These are phyloP conservation scores for Paraphysoderma sedebokerense DNA, from an alignment of 371 early-diverging fungal species.

Conservation along the genomic window DNA sequence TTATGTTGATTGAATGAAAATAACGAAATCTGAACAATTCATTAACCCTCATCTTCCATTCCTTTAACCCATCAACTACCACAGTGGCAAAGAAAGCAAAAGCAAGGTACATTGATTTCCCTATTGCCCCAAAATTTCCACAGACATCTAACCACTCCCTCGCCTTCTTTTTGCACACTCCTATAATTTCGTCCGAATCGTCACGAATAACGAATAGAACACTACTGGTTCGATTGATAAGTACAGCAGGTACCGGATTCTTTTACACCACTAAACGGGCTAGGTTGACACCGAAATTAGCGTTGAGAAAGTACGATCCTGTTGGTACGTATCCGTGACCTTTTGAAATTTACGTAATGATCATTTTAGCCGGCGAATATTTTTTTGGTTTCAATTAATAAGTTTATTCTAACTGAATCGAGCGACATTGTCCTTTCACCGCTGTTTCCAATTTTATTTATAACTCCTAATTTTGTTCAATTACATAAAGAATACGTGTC, in stretches of 20 bases:
- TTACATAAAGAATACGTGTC: neutral
- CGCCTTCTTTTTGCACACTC: neutral
- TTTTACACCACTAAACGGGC: constrained; percentile 23
- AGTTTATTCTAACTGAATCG: no score
- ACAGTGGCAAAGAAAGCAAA: constrained; percentile 1
- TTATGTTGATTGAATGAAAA: neutral
- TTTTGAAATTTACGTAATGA: no score
- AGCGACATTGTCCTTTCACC: no score
- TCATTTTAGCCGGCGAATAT: no score
- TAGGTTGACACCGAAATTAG: constrained; percentile 20
- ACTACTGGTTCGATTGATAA: constrained; percentile 9
- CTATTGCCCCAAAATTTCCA: neutral
- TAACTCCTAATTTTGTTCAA: no score
- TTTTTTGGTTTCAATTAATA: no score
- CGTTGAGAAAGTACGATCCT: constrained; percentile 27
- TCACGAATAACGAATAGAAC: neutral
- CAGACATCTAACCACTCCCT: neutral
- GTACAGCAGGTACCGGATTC: constrained; percentile 28
- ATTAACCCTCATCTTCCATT: no score
- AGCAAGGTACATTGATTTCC: neutral
- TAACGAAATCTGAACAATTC: neutral
- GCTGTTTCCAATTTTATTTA: neutral
- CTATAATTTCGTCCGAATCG: neutral
- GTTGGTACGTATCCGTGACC: constrained; percentile 10
- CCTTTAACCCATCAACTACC: no score